Conservation (phyloP, 2,329 filamentous ascomycete genomes). For the Drechslerella dactyloides region DNA sequence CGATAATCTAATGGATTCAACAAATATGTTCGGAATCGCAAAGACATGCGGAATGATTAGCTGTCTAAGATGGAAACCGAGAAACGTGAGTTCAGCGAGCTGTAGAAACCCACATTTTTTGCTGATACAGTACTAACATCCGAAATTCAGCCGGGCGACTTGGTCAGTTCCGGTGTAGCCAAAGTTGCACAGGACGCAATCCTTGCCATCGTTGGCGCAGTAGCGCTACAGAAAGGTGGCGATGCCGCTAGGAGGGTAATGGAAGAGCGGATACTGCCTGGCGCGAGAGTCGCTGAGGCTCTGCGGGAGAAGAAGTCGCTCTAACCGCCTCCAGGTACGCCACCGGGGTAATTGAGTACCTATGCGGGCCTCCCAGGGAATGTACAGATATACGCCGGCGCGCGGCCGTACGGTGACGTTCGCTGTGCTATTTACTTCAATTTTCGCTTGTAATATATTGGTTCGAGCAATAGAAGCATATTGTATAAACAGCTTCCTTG, state of each 20-base stretch:
- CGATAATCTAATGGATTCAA: slow-evolving; percentile 67
- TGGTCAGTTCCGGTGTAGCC: slow-evolving; percentile 74
- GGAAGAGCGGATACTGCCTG: slow-evolving; percentile 73
- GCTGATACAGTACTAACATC: slow-evolving; percentile 12
- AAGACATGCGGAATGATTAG: slow-evolving; percentile 72
- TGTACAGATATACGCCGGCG: too few species aligned
- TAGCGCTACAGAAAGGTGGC: slow-evolving; percentile 86
- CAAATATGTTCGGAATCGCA: slow-evolving; percentile 72
- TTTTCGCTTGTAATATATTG: too few species aligned
- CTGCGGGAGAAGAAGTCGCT: not conserved
- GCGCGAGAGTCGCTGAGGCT: slow-evolving; percentile 19
- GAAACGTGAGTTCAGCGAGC: slow-evolving; percentile 65
- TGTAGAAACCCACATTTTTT: not conserved
- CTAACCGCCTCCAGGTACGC: not conserved
- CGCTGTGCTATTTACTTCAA: too few species aligned
- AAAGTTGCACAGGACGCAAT: slow-evolving; percentile 77
- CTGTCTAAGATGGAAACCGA: slow-evolving; percentile 88
- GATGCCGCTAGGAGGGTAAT: slow-evolving; percentile 76
- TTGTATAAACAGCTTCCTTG: too few species aligned
- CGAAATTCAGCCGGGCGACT: slow-evolving; percentile 66
- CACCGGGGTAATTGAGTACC: too few species aligned
- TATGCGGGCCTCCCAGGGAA: too few species aligned
- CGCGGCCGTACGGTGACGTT: too few species aligned
- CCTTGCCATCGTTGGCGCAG: slow-evolving; percentile 84
- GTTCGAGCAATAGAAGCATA: too few species aligned